Evolutionary conservation across 441 rosid genomes (phyloP), one percentile per base, ranked within the genome.

Genomic region (Gossypium gossypioides): DNA sequence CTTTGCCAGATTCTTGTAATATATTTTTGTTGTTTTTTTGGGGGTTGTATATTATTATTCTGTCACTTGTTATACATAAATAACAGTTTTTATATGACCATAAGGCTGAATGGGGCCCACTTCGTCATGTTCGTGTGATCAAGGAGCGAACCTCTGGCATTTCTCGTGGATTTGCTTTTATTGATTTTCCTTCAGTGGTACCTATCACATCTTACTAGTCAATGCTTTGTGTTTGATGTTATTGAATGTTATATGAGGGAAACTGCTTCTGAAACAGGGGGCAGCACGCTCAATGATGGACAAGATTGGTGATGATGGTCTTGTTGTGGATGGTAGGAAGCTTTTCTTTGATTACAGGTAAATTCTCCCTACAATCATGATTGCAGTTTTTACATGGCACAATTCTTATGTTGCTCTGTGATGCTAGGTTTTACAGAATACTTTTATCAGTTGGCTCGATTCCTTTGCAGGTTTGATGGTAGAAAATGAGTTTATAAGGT

Each of bases 31-130:
- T 65, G 64, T 6, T 72, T 52, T 40, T 46, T 73, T 40, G 46
- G 46, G 46, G 42, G 61, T 76, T 74, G 40, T 73, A 18, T 22
- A 12, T 48, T 24, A 55, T 52, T 34, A 21, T 40, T 44, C 62
- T 57, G 13, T 12, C 50, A 7, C 22, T 51, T 37, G 32, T 24
- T 64, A 51, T 60, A 18, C 51, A 3, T 19, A 29, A 16, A 15
- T 24, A 13, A 77, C 80, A 68, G 52, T 70, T 72, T 51, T 25
- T 18, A 9, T 72, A 46, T 77, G 55, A 72, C 74, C 67, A 22
- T 4, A 15, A 94, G 99, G 96, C 91, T 80, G 96, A 90, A 72
- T 94, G 97, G 97, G 99, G 94, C 64, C 99, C 97, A 6, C 91
- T 94, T 83, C 87, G 96, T 34, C 83, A 89, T 85, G 97, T 92